A percentile compares a stretch with the other conserved stretches of the same genome.
Evolutionary conservation across 225 moss, liverwort and hornwort species (phyloP).

Genomic region (Straminergon stramineum): DNA sequence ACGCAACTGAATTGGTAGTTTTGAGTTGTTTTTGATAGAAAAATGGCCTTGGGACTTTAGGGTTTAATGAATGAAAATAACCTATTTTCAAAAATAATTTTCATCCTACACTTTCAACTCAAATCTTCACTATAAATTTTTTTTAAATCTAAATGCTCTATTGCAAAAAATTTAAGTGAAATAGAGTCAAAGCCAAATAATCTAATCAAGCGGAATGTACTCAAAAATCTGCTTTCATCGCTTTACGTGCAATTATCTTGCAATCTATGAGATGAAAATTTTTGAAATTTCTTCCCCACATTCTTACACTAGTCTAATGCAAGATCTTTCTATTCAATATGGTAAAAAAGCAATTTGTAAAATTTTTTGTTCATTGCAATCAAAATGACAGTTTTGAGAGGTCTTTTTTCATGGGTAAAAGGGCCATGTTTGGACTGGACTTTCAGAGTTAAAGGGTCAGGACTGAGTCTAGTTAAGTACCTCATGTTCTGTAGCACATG

Average conservation of each 20-base stretch:
- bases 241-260: accelerated
- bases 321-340: accelerated
- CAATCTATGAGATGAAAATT: accelerated
- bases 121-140: too few species aligned
- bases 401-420: too few species aligned
- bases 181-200: neutral
- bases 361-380: neutral
- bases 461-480: too few species aligned
- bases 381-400: neutral
- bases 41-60: too few species aligned
- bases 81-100: accelerated
- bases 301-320: accelerated
- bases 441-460: accelerated
- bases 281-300: accelerated
- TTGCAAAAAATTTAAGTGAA: neutral
- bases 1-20: too few species aligned
- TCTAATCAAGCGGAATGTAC: accelerated
- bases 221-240: neutral
- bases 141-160: too few species aligned
- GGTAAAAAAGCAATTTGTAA: accelerated
- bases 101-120: too few species aligned
- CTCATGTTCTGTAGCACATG: too few species aligned
- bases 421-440: accelerated
- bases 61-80: too few species aligned
- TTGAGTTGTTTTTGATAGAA: too few species aligned